These are phyloP conservation scores for Verticillium dahliae DNA, from an alignment of 2,329 filamentous ascomycete genomes.

Conservation along the genomic window DNA sequence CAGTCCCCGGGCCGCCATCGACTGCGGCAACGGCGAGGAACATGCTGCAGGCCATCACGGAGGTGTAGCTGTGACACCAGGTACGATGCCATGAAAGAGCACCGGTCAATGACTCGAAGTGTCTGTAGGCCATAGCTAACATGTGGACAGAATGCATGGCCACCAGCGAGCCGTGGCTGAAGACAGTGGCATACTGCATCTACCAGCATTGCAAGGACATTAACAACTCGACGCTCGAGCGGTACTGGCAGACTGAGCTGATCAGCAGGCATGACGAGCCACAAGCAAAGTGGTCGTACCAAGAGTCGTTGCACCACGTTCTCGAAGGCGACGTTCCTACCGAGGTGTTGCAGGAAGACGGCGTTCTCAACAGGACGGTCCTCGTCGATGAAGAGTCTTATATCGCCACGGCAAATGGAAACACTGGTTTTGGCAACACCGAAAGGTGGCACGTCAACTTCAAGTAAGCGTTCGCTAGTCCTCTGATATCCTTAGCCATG, in stretches of 20 bases:
- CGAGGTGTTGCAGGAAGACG: background rate
- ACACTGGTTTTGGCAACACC: conserved; percentile 5
- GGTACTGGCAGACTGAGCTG: conserved; percentile 1
- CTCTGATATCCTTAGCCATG: background rate
- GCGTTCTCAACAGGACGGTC: conserved; percentile 8
- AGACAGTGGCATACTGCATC: conserved; percentile 15
- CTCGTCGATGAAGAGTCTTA: conserved; percentile 6
- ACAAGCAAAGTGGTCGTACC: conserved; percentile 7
- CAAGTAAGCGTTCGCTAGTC: background rate
- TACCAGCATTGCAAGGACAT: conserved; percentile 6
- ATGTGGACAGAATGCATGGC: conserved; percentile 10
- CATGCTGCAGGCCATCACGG: conserved; percentile 1
- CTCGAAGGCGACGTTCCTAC: conserved; percentile 1
- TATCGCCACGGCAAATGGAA: conserved; percentile 4
- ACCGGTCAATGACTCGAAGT: no score
- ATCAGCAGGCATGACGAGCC: background rate
- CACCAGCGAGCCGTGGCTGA: conserved; percentile 12
- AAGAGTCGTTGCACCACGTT: conserved; percentile 4
- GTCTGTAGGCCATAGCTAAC: background rate
- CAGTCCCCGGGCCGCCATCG: background rate
- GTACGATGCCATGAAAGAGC: background rate
- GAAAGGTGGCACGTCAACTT: conserved; percentile 3
- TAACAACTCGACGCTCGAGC: conserved; percentile 1
- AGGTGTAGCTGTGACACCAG: conserved; percentile 1
- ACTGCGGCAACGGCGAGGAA: background rate